Evolutionary conservation across 495 filamentous ascomycete genomes (phyloP).

Genomic region (Cenococcum geophilum): DNA sequence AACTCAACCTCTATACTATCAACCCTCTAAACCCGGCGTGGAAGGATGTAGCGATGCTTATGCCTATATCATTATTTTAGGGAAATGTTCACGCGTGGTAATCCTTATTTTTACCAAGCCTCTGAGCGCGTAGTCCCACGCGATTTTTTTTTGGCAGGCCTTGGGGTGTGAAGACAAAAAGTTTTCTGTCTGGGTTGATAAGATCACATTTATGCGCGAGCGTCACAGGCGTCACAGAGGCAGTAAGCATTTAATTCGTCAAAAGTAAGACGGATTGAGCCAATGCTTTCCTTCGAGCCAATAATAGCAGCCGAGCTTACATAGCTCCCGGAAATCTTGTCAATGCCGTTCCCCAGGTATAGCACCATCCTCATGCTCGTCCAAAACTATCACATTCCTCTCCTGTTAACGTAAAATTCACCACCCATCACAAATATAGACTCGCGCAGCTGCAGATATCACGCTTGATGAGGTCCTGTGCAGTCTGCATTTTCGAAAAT

Average conservation of each 20-base stretch:
- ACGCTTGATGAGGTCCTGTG: conserved; percentile 93
- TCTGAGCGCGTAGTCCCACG: background rate
- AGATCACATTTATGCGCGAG: background rate
- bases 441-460: conserved; percentile 31
- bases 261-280: background rate
- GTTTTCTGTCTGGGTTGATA: background rate
- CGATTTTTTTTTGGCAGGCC: background rate
- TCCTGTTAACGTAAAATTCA: background rate
- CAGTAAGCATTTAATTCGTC: background rate
- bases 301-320: background rate
- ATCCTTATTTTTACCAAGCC: too few relatives aligned
- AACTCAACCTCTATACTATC: too few relatives aligned
- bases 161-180: too few relatives aligned
- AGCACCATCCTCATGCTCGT: too few relatives aligned
- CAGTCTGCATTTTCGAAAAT: conserved; percentile 91
- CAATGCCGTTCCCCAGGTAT: too few relatives aligned
- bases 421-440: conserved; percentile 21
- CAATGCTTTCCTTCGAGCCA: background rate
- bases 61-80: background rate
- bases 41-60: background rate
- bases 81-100: too few relatives aligned
- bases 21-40: background rate
- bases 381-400: too few relatives aligned
- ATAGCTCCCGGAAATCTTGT: background rate
- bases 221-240: background rate